Base-by-base conservation (phyloP, 2,329 filamentous ascomycete genomes). In the Arthrobotrys sphaeroides region DNA sequence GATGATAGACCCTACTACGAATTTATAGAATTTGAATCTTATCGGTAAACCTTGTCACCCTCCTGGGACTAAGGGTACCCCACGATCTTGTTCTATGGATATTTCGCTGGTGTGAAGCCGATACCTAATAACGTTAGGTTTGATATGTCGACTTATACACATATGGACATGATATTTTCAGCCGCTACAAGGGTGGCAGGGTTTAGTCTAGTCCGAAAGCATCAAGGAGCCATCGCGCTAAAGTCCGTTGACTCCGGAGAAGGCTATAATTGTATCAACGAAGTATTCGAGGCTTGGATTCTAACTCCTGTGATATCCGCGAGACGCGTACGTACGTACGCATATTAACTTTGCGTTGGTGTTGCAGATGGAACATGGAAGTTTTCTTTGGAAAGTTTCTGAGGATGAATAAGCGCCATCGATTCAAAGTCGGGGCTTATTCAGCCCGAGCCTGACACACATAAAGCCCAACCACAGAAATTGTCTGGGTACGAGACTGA, bases 11-110 rank as follows among this genome's bases (percentile, higher is more conserved):
- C 31, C n/a, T n/a, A n/a, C 12, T 18, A 45, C n/a, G 38, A 53
- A 73, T 73, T 73, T 73, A 73, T 73, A 73, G 61, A 61, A 43
- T 53, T 55, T 16, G 16, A 31, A 40, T n/a, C 47, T 16, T 22
- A 2, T 16, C 13, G 3, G n/a, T n/a, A n/a, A n/a, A n/a, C n/a
- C n/a, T n/a, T n/a, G n/a, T n/a, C n/a, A n/a, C n/a, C n/a, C n/a
- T n/a, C n/a, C n/a, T n/a, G n/a, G n/a, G n/a, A n/a, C n/a, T n/a
- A n/a, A n/a, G n/a, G n/a, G n/a, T n/a, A n/a, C n/a, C n/a, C n/a
- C n/a, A n/a, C n/a, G n/a, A n/a, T n/a, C n/a, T n/a, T n/a, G n/a
- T n/a, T n/a, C n/a, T n/a, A n/a, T n/a, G n/a, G n/a, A n/a, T n/a
- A n/a, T n/a, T n/a, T n/a, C n/a, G n/a, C n/a, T n/a, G n/a, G n/a